These are phyloP conservation scores for Macrotyloma uniflorum DNA, from an alignment of 306 rosid genomes.

Conservation along the genomic window DNA sequence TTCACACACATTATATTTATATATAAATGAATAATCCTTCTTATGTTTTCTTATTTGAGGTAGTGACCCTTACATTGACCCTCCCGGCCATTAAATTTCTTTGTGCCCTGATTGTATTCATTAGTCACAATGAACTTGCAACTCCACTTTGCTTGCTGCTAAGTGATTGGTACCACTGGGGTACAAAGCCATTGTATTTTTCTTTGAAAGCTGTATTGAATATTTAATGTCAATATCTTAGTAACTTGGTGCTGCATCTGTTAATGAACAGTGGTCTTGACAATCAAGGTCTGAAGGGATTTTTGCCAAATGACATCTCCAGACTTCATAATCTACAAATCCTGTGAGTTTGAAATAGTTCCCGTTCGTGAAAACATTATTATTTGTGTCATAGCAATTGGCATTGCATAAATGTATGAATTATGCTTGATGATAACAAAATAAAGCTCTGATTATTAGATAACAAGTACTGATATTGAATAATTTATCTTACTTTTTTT, in stretches of 20 bases:
- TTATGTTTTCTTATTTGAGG: constrained; percentile 2
- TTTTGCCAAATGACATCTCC: constrained; percentile 74
- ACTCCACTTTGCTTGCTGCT: constrained; percentile 18
- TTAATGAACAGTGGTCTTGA: constrained; percentile 80
- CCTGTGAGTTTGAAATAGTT: constrained; percentile 64
- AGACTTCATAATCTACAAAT: constrained; percentile 71
- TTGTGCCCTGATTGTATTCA: constrained; percentile 9
- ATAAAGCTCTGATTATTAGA: constrained; percentile 22
- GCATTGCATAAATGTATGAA: constrained; percentile 21
- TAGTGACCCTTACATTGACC: constrained; percentile 5
- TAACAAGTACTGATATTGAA: background rate
- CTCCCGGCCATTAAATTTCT: background rate
- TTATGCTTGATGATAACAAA: background rate
- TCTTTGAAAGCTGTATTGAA: constrained; percentile 23
- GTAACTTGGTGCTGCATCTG: constrained; percentile 45
- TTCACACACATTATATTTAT: background rate
- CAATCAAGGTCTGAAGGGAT: constrained; percentile 91
- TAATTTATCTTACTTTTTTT: background rate
- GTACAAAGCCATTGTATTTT: constrained; percentile 22
- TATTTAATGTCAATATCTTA: constrained; percentile 32
- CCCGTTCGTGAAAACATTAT: constrained; percentile 17
- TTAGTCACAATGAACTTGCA: constrained; percentile 6
- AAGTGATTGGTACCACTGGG: constrained; percentile 16
- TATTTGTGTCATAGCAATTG: background rate
- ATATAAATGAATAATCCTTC: background rate